Evolutionary conservation across 441 rosid species (phyloP).

Genomic region (Corymbia citriodora): DNA sequence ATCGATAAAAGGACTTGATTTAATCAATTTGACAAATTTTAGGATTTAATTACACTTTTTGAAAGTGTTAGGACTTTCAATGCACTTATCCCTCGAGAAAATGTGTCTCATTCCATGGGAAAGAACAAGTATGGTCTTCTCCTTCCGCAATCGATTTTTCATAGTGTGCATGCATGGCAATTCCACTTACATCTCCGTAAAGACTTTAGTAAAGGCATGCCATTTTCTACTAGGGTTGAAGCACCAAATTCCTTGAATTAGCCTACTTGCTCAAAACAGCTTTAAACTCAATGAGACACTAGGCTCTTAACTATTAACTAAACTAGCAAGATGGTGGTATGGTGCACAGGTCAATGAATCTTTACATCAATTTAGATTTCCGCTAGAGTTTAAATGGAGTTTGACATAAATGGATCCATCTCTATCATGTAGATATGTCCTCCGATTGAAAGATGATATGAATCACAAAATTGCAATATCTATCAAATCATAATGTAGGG

Average conservation of each 20-base stretch:
- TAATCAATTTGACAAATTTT: too few species aligned
- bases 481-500: too few species aligned
- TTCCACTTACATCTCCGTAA: neutral
- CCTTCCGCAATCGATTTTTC: fast-evolving
- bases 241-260: neutral
- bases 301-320: neutral
- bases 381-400: neutral
- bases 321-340: neutral
- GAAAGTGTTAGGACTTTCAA: too few species aligned
- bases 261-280: neutral
- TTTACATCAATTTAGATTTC: neutral
- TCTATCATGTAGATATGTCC: neutral
- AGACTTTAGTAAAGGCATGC: neutral
- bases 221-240: neutral
- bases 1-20: too few species aligned
- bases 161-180: neutral
- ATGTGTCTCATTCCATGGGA: too few species aligned
- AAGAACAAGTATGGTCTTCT: neutral
- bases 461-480: fast-evolving
- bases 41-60: too few species aligned
- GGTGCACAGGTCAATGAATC: neutral
- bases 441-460: neutral
- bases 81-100: too few species aligned
- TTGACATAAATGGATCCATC: too few species aligned
- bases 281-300: neutral